phyloP scores from a whole-genome alignment of 2,329 filamentous ascomycete genomes.

The Penicillium psychrosexuale region DNA sequence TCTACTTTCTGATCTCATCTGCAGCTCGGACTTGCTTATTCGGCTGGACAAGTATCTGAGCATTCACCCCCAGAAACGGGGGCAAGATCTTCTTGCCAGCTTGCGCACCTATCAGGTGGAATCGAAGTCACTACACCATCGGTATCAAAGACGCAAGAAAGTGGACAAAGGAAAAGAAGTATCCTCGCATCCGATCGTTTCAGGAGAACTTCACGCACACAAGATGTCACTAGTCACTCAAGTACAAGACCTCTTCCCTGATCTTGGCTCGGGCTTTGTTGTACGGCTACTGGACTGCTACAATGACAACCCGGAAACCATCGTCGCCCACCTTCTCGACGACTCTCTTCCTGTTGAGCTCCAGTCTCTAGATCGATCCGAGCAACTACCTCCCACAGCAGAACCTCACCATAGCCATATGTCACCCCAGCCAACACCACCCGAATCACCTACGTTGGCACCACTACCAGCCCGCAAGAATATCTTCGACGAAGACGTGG shows the following conservation, averaged over 20 bases:
- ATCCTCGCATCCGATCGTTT: slow-evolving; percentile 26
- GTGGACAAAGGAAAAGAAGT: slow-evolving; percentile 43
- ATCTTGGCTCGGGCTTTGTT: slow-evolving; percentile 79
- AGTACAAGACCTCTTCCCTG: slow-evolving; percentile 89
- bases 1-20: slow-evolving; percentile 77
- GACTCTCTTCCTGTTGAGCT: slow-evolving; percentile 70
- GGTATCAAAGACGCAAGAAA: slow-evolving; percentile 42
- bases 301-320: slow-evolving; percentile 69
- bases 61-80: slow-evolving; percentile 40
- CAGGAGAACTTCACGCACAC: slow-evolving; percentile 66
- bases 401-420: slow-evolving; percentile 52
- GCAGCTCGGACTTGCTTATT: slow-evolving; percentile 68
- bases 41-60: slow-evolving; percentile 39
- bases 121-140: slow-evolving; percentile 38
- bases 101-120: slow-evolving; percentile 41
- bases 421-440: slow-evolving; percentile 52
- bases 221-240: slow-evolving; percentile 80
- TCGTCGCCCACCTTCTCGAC: slow-evolving; percentile 78
- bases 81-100: slow-evolving; percentile 39
- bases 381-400: slow-evolving; percentile 45
- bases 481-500: slow-evolving; percentile 71
- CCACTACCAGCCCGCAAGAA: slow-evolving; percentile 57
- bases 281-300: slow-evolving; percentile 77
- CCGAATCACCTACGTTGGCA: slow-evolving; percentile 30
- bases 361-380: slow-evolving; percentile 59